phyloP scores from a whole-genome alignment of 345 rosid species.

The Eucalyptus urophylla region DNA sequence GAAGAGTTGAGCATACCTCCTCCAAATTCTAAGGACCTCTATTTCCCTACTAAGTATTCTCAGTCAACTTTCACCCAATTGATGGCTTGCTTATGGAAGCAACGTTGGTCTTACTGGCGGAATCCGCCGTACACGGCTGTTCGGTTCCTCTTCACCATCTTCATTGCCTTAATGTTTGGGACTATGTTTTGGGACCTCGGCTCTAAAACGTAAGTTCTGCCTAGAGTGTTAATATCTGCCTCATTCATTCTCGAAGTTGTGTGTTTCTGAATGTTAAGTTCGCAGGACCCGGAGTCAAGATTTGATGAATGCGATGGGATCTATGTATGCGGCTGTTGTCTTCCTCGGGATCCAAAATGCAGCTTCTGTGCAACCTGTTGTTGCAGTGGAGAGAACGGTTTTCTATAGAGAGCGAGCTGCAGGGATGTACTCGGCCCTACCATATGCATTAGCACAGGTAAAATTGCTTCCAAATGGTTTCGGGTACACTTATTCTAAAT shows the following conservation, averaged over 20 bases:
- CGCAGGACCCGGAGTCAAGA: constrained; percentile 6
- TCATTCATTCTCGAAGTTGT: not conserved
- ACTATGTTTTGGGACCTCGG: constrained; percentile 35
- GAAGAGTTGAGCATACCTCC: constrained; percentile 13
- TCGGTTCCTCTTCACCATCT: constrained; percentile 17
- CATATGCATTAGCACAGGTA: constrained; percentile 44
- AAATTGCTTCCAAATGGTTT: not conserved
- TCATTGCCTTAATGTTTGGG: constrained; percentile 22
- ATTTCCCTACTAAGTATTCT: constrained; percentile 12
- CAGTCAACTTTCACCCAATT: constrained; percentile 15
- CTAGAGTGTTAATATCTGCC: not conserved
- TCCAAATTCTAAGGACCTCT: constrained; percentile 16
- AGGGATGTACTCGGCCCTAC: constrained; percentile 41
- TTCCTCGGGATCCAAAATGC: constrained; percentile 24
- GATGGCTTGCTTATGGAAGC: constrained; percentile 39
- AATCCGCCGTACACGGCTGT: constrained; percentile 33
- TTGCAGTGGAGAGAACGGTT: constrained; percentile 28
- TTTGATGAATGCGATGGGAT: constrained; percentile 24
- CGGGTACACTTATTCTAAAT: not conserved
- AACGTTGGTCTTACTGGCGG: constrained; percentile 32
- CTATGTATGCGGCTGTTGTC: constrained; percentile 28
- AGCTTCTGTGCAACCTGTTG: constrained; percentile 23
- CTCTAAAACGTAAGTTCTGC: constrained; percentile 7
- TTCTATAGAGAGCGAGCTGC: constrained; percentile 42
- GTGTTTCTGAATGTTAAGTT: not conserved